Percentiles rank a stretch among this genome's conserved stretches.
These are phyloP conservation scores for Aspergillus viridinutans DNA, from an alignment of 2,329 filamentous ascomycete species.

Conservation along the genomic window DNA sequence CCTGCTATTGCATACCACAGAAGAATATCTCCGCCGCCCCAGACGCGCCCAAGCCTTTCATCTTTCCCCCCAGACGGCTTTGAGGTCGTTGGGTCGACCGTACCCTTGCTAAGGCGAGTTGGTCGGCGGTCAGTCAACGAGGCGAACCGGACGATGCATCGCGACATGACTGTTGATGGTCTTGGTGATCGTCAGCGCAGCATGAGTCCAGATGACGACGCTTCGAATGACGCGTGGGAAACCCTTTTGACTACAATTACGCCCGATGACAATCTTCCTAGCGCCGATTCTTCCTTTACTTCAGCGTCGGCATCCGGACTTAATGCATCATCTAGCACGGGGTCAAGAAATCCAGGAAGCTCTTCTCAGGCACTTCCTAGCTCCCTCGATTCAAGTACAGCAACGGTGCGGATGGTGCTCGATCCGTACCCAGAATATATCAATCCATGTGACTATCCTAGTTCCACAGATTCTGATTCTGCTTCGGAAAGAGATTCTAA, in stretches of 20 bases:
- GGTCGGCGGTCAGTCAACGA: constrained; percentile 30
- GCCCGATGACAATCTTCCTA: constrained; percentile 76
- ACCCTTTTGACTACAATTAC: constrained; percentile 75
- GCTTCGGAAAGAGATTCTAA: constrained; percentile 27
- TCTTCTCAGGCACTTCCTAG: constrained; percentile 42
- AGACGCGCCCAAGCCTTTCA: constrained; percentile 13
- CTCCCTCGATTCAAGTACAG: constrained; percentile 16
- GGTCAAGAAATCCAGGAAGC: constrained; percentile 34
- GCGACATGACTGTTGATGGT: constrained; percentile 54
- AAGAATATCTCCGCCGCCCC: constrained; percentile 18
- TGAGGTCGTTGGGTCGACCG: constrained; percentile 13
- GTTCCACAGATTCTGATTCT: constrained; percentile 32
- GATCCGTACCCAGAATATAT: constrained; percentile 34
- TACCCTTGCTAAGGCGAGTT: constrained; percentile 31
- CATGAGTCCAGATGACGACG: constrained; percentile 58
- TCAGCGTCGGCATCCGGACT: constrained; percentile 44
- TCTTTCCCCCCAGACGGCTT: constrained; percentile 21
- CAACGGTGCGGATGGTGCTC: constrained; percentile 25
- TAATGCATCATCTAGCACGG: constrained; percentile 20
- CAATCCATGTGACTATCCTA: constrained; percentile 36
- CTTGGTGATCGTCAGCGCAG: constrained; percentile 82
- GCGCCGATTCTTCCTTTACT: constrained; percentile 75
- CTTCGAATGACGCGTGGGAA: constrained; percentile 65
- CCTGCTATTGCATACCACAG: constrained; percentile 36
- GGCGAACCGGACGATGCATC: constrained; percentile 13